These are phyloP conservation scores for Fremontodendron californicum DNA, from an alignment of 345 rosid genomes.

Conservation along the genomic window DNA sequence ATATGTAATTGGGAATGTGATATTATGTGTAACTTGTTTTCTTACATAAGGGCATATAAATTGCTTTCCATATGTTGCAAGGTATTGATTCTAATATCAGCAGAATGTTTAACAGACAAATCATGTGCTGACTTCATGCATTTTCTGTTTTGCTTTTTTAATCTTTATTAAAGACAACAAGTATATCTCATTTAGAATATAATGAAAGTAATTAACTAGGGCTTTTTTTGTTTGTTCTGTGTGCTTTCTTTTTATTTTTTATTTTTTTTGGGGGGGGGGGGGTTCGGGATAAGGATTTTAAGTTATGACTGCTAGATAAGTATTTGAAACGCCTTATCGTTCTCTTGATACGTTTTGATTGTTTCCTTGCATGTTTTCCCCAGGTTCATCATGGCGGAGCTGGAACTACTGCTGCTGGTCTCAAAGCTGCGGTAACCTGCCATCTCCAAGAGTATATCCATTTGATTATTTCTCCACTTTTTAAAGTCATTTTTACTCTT, in stretches of 20 bases:
- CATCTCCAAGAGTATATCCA: not conserved
- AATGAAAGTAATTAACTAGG: not conserved
- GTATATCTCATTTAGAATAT: not conserved
- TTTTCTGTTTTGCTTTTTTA: not conserved
- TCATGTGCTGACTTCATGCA: not conserved
- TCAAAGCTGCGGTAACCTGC: slow-evolving; percentile 1
- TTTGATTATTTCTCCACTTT: not conserved
- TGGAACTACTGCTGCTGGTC: slow-evolving; percentile 6
- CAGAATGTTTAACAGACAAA: not conserved
- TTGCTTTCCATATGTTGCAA: not conserved
- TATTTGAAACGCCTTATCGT: not conserved
- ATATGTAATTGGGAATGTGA: not conserved
- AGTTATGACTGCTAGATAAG: not conserved
- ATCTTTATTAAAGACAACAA: not conserved
- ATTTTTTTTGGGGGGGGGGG: no score
- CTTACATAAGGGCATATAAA: not conserved
- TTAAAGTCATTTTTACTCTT: not conserved
- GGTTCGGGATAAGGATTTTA: not conserved
- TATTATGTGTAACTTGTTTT: not conserved
- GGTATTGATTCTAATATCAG: not conserved
- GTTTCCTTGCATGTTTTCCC: not conserved
- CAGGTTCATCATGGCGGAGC: slow-evolving; percentile 6
- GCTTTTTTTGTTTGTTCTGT: not conserved
- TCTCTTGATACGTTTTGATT: not conserved
- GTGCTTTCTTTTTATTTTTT: no score